Base-by-base conservation (phyloP, 306 rosid species). In the Inga laurina region DNA sequence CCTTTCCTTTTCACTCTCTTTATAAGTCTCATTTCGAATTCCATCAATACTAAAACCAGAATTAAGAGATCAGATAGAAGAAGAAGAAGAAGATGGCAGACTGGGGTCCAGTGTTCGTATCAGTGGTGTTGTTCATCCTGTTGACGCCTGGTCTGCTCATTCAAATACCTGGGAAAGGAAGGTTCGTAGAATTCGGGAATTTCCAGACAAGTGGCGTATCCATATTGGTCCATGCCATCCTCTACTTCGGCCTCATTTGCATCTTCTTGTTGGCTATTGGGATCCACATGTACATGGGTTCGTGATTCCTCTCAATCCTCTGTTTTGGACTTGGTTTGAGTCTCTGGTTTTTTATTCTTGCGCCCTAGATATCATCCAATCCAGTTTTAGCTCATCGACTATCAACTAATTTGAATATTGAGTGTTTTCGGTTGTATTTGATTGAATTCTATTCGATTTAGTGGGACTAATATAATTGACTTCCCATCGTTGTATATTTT, bases 41-140 rank as follows among this genome's bases (percentile, higher is more conserved):
- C 21, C 43, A 74, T 65, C 15, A 59, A 21, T 82, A n/a, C 52
- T 21, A 16, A 27, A 69, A 41, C 32, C 74, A 70, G 35, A 74
- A 78, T 59, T 41, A 46, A 75, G 74, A 72, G 72, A 34, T 69
- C 14, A 27, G 21, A 8, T 62, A 37, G 2, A 70, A 35, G 72
- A 67, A 27, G 30, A 27, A 34, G 43, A 66, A 66, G 10, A 78
- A 87, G n/a, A 96, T 96, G 99, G 87, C 91, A 11, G 99, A 96
- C 84, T 96, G 99, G 99, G 99, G 98, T 16, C 94, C 99, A 18
- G 94, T 96, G 34, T 96, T 96, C 76, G 86, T 96, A 39, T 91
- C 99, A 2, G 98, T 91, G 86, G 87, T 96, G 46, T 88, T 96
- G 57, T 96, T 94, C 89, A 82, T 96, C 62, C 90, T 96, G 51